A percentile compares a stretch with the other conserved stretches of the same genome.
Conservation (phyloP, 2,329 filamentous ascomycete genomes). For the Diaporthe citrichinensis region DNA sequence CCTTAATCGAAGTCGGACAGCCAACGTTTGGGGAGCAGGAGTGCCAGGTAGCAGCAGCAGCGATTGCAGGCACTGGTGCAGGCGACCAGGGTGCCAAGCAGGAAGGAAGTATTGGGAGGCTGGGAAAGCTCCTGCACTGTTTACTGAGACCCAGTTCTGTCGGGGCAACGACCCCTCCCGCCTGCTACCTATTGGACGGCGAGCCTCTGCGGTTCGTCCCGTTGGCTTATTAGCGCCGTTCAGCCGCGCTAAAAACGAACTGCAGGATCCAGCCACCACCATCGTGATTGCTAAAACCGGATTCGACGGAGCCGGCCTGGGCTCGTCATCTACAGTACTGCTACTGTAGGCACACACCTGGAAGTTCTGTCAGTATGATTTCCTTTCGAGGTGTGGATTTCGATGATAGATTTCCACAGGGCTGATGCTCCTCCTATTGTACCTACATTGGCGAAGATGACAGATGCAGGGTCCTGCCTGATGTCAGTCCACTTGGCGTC, state of each 20-base stretch:
- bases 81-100: slow-evolving; percentile 20
- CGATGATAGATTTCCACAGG: neutral
- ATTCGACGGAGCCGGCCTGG: neutral
- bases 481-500: neutral
- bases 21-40: slow-evolving; percentile 3
- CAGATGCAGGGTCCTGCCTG: slow-evolving; percentile 1
- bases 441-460: neutral
- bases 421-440: neutral
- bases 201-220: slow-evolving; percentile 24
- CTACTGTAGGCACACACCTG: neutral
- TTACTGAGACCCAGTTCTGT: slow-evolving; percentile 23
- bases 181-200: neutral
- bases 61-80: slow-evolving; percentile 11
- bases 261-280: slow-evolving; percentile 31
- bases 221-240: slow-evolving; percentile 10
- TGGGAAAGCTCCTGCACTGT: slow-evolving; percentile 23
- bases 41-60: slow-evolving; percentile 26
- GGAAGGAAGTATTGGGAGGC: slow-evolving; percentile 33
- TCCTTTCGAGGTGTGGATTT: neutral
- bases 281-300: slow-evolving; percentile 26
- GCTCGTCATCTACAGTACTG: slow-evolving; percentile 16
- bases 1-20: slow-evolving; percentile 5
- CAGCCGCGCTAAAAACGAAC: slow-evolving; percentile 29
- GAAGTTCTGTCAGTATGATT: neutral
- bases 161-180: slow-evolving; percentile 29